Evolutionary conservation across 1,284 basidiomycete species (phyloP), one percentile per base, ranked within the genome.

Genomic region (Cystodermella granulosa): DNA sequence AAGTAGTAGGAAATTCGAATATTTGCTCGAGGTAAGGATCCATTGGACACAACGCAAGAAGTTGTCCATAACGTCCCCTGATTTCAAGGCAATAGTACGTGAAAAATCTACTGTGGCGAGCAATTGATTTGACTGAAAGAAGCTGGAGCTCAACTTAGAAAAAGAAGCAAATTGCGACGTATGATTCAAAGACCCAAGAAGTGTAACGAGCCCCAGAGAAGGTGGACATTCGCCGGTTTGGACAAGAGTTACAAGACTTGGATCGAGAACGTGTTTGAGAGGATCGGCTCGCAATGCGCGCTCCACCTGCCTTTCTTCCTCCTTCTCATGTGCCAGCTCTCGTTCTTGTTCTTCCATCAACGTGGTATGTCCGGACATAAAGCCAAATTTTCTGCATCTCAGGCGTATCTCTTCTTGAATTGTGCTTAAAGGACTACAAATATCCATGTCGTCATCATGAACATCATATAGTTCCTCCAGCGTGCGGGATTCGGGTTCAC

Each of bases 401-500:
- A n/a, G n/a, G 51, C 2, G 43, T 31, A 14, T 39, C 22, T 42
- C 50, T 51, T 13, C 23, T 34, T 17, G 49, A 44, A 24, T 48
- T 42, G 13, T 43, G 11, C 18, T 18, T 11, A 17, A 14, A 13
- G 5, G 24, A 28, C 15, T 24, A 39, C 17, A 16, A 18, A 4
- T 42, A 36, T 16, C 5, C 6, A n/a, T n/a, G 22, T 31, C 39
- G 16, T 4, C 41, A 18, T 24, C 14, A 2, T n/a, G 34, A 31
- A 31, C 28, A 16, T 47, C 39, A 35, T 51, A 53, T 51, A 75
- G 63, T n/a, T 63, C 53, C 36, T 71, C 65, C 20, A 76, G 50
- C 2, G 55, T 51, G 35, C 60, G 64, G 1, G 69, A 67, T 47
- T 76, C 75, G 6, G 59, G 59, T 46, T 68, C 65, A 3, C 67